Conservation (phyloP, 805 yeast species). For the Candida cerambycidarum region DNA sequence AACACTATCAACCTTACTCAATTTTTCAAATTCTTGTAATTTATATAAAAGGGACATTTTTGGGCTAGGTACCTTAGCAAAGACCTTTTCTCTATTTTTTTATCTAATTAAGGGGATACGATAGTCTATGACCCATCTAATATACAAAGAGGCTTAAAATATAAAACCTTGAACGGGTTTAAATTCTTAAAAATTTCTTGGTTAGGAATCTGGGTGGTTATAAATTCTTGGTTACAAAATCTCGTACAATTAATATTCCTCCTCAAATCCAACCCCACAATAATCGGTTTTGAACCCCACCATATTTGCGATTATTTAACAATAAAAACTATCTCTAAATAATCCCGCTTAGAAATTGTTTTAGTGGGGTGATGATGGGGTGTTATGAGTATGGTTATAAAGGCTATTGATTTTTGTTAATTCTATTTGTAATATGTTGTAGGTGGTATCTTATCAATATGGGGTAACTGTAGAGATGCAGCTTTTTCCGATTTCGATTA, state of each 20-base stretch:
- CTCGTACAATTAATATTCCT: constrained; percentile 1
- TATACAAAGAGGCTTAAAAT: not conserved
- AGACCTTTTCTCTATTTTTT: too few species aligned
- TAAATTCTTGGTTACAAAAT: constrained; percentile 2
- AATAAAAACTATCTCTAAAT: not conserved
- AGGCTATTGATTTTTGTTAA: too few species aligned
- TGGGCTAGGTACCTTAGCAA: too few species aligned
- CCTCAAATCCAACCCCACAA: constrained; percentile 3
- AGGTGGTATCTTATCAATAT: too few species aligned
- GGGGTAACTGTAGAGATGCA: too few species aligned
- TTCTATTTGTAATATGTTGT: too few species aligned
- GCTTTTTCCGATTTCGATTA: too few species aligned
- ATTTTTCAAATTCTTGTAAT: not conserved
- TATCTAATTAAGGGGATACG: too few species aligned
- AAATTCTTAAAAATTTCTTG: not conserved
- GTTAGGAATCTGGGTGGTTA: not conserved
- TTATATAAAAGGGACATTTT: constrained; percentile 1
- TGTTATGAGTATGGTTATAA: too few species aligned
- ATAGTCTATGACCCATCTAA: not conserved
- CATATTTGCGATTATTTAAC: constrained; percentile 2
- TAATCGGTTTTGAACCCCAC: constrained; percentile 5
- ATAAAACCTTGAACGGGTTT: not conserved
- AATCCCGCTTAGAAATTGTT: not conserved
- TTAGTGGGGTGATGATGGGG: not conserved
- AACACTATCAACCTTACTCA: not conserved